Evolutionary conservation across 306 rosid species (phyloP), one percentile per base, ranked within the genome.

Genomic region (Sindora glabra): DNA sequence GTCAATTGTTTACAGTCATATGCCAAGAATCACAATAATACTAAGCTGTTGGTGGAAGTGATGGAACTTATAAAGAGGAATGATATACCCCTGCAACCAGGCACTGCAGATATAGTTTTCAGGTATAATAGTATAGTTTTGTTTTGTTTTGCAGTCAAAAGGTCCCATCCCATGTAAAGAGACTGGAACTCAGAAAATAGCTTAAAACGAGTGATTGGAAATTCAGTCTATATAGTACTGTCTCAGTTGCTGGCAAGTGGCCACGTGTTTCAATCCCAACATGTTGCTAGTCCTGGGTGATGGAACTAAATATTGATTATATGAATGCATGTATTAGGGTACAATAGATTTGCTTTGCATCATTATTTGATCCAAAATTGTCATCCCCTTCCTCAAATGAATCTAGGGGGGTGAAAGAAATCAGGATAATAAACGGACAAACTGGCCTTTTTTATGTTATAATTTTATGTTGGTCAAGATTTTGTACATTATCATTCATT

Each of bases 51-150:
- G 89, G 81, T 50, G 70, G 96, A 89, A 23, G 65, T 86, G 65
- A 82, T 89, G 99, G 67, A 70, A 69, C 96, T 88, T 70, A 4
- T 83, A 44, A 80, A 81, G 77, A 73, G n/a, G 68, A 92, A 89
- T 73, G 82, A 62, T 74, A 49, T 92, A 51, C 90, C 89, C 22
- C 62, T 86, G 84, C 99, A 92, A 70, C 82, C 99, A 10, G 96
- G 96, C 67, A 89, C 99, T 40, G 96, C 95, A 60, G 99, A 92
- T 82, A 88, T 89, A 42, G 82, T 92, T 68, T 89, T 89, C 78
- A 83, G 99, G 99, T 88, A 67, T 36, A 34, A 48, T 72, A 48
- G 45, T 42, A 9, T 50, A 14, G 27, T 17, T 58, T 58, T n/a
- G 13, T 64, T 71, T 63, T 55, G 34, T 27, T 54, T 72, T 47